phyloP scores from a whole-genome alignment of 2,329 filamentous ascomycete species.

The Xylaria sp. region DNA sequence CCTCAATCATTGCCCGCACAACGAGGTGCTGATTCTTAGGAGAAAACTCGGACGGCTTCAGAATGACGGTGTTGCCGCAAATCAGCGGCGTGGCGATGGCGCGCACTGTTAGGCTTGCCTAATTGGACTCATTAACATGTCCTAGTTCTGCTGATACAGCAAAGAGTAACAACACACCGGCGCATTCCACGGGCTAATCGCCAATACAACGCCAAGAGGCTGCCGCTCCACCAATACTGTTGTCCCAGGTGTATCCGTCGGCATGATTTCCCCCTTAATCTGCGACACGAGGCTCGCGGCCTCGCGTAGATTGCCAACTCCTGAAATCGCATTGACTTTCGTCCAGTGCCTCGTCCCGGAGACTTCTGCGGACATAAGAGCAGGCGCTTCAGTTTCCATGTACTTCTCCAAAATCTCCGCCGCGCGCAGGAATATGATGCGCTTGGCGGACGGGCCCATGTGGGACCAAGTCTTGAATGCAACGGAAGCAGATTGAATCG shows the following conservation, averaged over 20 bases:
- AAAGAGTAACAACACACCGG: neutral
- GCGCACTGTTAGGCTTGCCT: slow-evolving; percentile 24
- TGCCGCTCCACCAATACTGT: slow-evolving; percentile 71
- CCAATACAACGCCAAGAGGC: slow-evolving; percentile 78
- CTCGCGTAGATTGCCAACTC: slow-evolving; percentile 48
- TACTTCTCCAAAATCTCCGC: slow-evolving; percentile 64
- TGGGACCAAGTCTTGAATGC: slow-evolving; percentile 28
- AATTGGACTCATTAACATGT: neutral
- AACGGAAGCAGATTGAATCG: slow-evolving; percentile 20
- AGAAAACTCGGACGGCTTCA: slow-evolving; percentile 73
- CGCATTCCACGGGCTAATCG: slow-evolving; percentile 78
- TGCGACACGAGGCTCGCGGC: slow-evolving; percentile 47
- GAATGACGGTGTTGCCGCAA: slow-evolving; percentile 75
- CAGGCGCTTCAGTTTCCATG: slow-evolving; percentile 63
- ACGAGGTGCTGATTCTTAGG: slow-evolving; percentile 69
- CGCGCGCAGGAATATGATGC: slow-evolving; percentile 72
- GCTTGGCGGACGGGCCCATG: slow-evolving; percentile 54
- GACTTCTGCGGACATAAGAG: slow-evolving; percentile 62
- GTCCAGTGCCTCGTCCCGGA: slow-evolving; percentile 48
- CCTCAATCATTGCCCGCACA: slow-evolving; percentile 69
- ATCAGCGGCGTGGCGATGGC: slow-evolving; percentile 53
- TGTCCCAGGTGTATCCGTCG: slow-evolving; percentile 46
- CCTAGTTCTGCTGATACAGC: neutral
- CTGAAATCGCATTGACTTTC: slow-evolving; percentile 47
- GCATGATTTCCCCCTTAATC: slow-evolving; percentile 39